Evolutionary conservation across 2,329 filamentous ascomycete species (phyloP).

Genomic region (Colletotrichum aenigma): DNA sequence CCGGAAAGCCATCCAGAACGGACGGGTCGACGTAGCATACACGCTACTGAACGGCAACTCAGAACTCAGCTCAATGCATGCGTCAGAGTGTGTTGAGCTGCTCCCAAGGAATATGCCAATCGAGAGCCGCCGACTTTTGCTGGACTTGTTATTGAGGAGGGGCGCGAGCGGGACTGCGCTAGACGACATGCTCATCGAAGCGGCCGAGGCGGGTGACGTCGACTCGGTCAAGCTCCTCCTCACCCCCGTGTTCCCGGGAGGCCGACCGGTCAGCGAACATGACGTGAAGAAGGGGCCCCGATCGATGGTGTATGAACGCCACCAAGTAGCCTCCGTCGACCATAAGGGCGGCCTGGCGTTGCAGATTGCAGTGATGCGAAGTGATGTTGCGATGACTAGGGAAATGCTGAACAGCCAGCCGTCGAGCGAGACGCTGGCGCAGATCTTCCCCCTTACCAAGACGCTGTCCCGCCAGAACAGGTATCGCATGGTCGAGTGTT

Average conservation of each 20-base stretch:
- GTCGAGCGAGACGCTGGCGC: constrained; percentile 48
- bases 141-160: constrained; percentile 52
- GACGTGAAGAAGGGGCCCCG: constrained; percentile 21
- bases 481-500: constrained; percentile 53
- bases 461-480: constrained; percentile 46
- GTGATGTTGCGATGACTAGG: constrained; percentile 47
- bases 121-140: constrained; percentile 48
- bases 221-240: constrained; percentile 54
- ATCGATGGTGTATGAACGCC: constrained; percentile 41
- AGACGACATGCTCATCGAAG: constrained; percentile 55
- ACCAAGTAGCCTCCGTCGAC: constrained; percentile 57
- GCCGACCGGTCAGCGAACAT: constrained; percentile 23
- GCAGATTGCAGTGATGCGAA: constrained; percentile 50
- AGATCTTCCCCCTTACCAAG: constrained; percentile 53
- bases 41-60: constrained; percentile 51
- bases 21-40: constrained; percentile 50
- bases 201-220: constrained; percentile 51
- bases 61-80: constrained; percentile 45
- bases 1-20: constrained; percentile 50
- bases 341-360: constrained; percentile 57
- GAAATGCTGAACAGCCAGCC: constrained; percentile 53
- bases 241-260: constrained; percentile 48
- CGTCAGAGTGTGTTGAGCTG: constrained; percentile 53
- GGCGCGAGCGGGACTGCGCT: constrained; percentile 53
- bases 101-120: constrained; percentile 51